These are phyloP conservation scores for Curvularia eragrostidis DNA, from an alignment of 2,329 filamentous ascomycete genomes.

Conservation along the genomic window DNA sequence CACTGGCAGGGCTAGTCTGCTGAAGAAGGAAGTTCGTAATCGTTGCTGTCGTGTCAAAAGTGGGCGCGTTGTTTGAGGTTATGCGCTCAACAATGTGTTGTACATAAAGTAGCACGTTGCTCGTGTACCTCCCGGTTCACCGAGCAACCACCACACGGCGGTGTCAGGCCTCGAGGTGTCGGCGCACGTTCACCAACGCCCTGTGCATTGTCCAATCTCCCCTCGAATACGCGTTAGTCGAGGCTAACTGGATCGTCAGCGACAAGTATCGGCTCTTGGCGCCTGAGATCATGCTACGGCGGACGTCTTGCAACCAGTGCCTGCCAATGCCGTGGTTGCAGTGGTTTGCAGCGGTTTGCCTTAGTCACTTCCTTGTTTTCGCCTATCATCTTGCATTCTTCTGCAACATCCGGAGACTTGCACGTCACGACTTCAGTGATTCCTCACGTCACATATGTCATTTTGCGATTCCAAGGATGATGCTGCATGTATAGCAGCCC, in stretches of 20 bases:
- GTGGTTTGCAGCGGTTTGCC: conserved; percentile 10
- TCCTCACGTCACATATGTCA: not conserved
- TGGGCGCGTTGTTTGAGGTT: conserved; percentile 4
- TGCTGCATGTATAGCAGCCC: not conserved
- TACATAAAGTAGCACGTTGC: not conserved
- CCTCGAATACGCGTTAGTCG: not conserved
- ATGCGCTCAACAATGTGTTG: conserved; percentile 9
- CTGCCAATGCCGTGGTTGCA: conserved; percentile 3
- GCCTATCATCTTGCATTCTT: conserved; percentile 2
- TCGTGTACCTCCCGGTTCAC: conserved; percentile 20
- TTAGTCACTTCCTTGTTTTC: not conserved
- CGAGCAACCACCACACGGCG: conserved; percentile 18
- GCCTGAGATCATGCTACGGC: not conserved
- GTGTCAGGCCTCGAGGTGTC: conserved; percentile 6
- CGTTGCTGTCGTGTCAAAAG: conserved; percentile 11
- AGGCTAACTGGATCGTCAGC: conserved; percentile 1
- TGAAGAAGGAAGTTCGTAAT: conserved; percentile 4
- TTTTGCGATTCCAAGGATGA: not conserved
- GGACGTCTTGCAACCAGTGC: conserved; percentile 3
- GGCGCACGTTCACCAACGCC: conserved; percentile 15
- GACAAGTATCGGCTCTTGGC: not conserved
- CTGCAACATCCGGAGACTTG: conserved; percentile 6
- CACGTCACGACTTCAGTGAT: conserved; percentile 1
- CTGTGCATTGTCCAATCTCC: conserved; percentile 5
- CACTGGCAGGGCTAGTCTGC: conserved; percentile 3